Evolutionary conservation across 495 filamentous ascomycete genomes (phyloP).

Genomic region (Aspergillus cristatus): DNA sequence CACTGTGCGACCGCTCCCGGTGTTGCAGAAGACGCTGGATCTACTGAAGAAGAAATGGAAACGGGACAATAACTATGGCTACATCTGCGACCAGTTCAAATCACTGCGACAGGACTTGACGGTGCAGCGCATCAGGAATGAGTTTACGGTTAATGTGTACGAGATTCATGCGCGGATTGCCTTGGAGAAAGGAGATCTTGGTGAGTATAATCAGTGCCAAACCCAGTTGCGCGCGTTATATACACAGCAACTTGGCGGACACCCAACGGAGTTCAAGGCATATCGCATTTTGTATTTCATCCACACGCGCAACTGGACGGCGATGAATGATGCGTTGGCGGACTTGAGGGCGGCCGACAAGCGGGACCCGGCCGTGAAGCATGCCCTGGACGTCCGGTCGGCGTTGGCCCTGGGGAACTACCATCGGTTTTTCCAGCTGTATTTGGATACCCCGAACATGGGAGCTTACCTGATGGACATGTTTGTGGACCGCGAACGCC

Average conservation of each 20-base stretch:
- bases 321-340: conserved; percentile 94
- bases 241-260: conserved; percentile 72
- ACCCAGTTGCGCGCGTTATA: conserved; percentile 92
- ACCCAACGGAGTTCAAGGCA: conserved; percentile 92
- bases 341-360: conserved; percentile 98
- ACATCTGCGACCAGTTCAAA: conserved; percentile 99
- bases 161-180: conserved; percentile 97
- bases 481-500: conserved; percentile 89
- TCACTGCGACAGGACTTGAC: conserved; percentile 96
- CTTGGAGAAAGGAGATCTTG: conserved; percentile 95
- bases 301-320: conserved; percentile 95
- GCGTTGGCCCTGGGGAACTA: conserved; percentile 90
- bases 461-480: conserved; percentile 98
- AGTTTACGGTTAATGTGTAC: conserved; percentile 92
- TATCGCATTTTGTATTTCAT: conserved; percentile 99
- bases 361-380: conserved; percentile 69
- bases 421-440: conserved; percentile 92
- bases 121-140: conserved; percentile 91
- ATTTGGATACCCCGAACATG: conserved; percentile 93
- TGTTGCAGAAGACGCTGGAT: conserved; percentile 78
- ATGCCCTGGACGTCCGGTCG: conserved; percentile 86
- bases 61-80: conserved; percentile 85
- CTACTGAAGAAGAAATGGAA: conserved; percentile 91
- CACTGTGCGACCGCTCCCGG: conserved; percentile 71
- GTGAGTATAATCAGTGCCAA: conserved; percentile 99